Evolutionary conservation across 2,329 filamentous ascomycete species (phyloP), one percentile per base, ranked within the genome.

Genomic region (Epichloe glyceriae): DNA sequence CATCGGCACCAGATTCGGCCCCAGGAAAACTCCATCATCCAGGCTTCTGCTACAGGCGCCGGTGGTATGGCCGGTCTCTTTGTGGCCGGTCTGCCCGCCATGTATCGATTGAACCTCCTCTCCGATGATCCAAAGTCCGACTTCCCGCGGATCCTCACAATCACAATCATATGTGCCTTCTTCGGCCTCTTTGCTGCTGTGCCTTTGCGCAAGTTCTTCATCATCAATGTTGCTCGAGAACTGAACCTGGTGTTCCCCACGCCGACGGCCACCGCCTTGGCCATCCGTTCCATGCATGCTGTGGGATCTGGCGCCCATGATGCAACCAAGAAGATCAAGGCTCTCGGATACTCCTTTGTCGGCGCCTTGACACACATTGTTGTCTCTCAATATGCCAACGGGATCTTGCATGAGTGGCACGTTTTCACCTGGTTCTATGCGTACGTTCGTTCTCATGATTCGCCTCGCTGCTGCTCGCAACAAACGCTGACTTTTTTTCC

Each of bases 181-280:
- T 83, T 83, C 61, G 81, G 81, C 4, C 72, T 83, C 53, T 80
- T 80, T 62, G 80, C 82, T 56, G 75, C 76, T 46, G 80, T 78
- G 0, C 79, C 79, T 7, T 71, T 82, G 19, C 77, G 81, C 52
- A 82, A 82, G 60, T 84, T 85, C 68, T 85, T 83, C 68, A 76
- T 85, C 62, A 76, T 84, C 62, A 78, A 82, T 52, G 77, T 83
- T 12, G 78, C 78, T 3, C 70, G 78, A 10, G 78, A 82, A 63
- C 65, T 82, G 34, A 73, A 72, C 51, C 69, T 82, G 43, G 71
- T 82, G 51, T 82, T 82, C 64, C 79, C 79, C 2, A 75, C 77
- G 0, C 63, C 78, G 0, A 78, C 78, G 26, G 79, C 79, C 2
- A 80, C 78, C 1, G 79, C 78, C 26, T 71, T 81, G 65, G 78